These are phyloP conservation scores for Vicia villosa DNA, from an alignment of 306 rosid genomes.

Conservation along the genomic window DNA sequence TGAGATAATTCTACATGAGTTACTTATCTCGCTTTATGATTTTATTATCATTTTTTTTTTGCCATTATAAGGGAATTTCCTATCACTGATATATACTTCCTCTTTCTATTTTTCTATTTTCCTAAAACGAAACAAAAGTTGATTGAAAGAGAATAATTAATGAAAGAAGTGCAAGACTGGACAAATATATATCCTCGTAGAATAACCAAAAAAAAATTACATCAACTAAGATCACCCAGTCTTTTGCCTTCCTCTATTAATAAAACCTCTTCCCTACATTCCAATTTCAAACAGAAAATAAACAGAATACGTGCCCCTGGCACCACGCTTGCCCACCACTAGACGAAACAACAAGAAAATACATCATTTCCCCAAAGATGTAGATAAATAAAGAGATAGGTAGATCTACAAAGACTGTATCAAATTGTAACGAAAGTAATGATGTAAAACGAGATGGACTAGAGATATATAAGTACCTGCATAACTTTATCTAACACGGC, in stretches of 20 bases:
- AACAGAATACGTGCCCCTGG: not conserved
- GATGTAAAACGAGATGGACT: constrained; percentile 28
- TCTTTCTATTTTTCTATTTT: not conserved
- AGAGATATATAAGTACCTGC: constrained; percentile 57
- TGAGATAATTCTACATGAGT: constrained; percentile 6
- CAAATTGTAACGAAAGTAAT: constrained; percentile 21
- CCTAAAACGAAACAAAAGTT: not conserved
- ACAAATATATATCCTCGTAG: not conserved
- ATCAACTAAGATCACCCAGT: not conserved
- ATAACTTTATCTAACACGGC: constrained; percentile 64
- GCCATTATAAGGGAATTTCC: not conserved
- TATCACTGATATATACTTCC: not conserved
- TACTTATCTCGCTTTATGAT: not conserved
- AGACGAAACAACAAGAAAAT: constrained; percentile 16
- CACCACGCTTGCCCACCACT: constrained; percentile 13
- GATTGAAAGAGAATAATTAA: not conserved
- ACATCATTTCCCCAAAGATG: not conserved
- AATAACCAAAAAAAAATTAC: constrained; percentile 6
- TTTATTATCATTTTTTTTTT: not conserved
- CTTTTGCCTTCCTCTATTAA: constrained; percentile 13
- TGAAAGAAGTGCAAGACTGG: constrained; percentile 7
- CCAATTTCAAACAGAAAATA: not conserved
- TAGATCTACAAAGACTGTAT: constrained; percentile 7
- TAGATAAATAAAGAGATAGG: too few relatives aligned
- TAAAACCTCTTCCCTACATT: constrained; percentile 5